These are phyloP conservation scores for Linnemannia hyalina DNA, from an alignment of 192 early-diverging fungal genomes.

Conservation along the genomic window DNA sequence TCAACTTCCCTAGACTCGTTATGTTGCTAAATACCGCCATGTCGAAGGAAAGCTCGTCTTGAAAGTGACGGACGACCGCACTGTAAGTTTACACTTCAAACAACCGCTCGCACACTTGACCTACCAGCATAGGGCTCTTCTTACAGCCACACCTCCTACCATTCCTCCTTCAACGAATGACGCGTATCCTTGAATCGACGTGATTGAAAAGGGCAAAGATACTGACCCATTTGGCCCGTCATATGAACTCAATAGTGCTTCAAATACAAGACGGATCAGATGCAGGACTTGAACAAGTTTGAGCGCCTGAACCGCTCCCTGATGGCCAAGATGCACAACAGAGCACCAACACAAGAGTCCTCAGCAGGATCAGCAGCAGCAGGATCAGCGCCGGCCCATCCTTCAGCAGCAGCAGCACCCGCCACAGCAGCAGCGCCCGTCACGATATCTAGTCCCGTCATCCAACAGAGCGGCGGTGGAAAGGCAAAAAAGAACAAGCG, in stretches of 20 bases:
- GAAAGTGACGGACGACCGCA: slow-evolving; percentile 80
- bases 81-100: slow-evolving; percentile 57
- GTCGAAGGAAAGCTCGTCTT: slow-evolving; percentile 76
- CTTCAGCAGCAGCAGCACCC: slow-evolving; percentile 31
- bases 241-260: slow-evolving; percentile 48
- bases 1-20: slow-evolving; percentile 68
- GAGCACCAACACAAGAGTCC: slow-evolving; percentile 31
- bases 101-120: background rate
- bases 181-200: background rate
- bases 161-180: background rate
- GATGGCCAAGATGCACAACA: slow-evolving; percentile 80
- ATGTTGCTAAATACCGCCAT: slow-evolving; percentile 76
- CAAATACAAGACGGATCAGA: slow-evolving; percentile 78
- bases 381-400: slow-evolving; percentile 2
- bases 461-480: slow-evolving; percentile 52
- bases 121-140: background rate
- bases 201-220: background rate
- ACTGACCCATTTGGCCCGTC: background rate
- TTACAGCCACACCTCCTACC: background rate
- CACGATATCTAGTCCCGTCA: slow-evolving; percentile 50
- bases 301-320: slow-evolving; percentile 73
- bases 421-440: slow-evolving; percentile 14
- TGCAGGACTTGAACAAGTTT: slow-evolving; percentile 80
- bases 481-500: slow-evolving; percentile 57
- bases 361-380: slow-evolving; percentile 16